phyloP scores from a whole-genome alignment of 2,329 filamentous ascomycete species.

The Volutella citrinella region DNA sequence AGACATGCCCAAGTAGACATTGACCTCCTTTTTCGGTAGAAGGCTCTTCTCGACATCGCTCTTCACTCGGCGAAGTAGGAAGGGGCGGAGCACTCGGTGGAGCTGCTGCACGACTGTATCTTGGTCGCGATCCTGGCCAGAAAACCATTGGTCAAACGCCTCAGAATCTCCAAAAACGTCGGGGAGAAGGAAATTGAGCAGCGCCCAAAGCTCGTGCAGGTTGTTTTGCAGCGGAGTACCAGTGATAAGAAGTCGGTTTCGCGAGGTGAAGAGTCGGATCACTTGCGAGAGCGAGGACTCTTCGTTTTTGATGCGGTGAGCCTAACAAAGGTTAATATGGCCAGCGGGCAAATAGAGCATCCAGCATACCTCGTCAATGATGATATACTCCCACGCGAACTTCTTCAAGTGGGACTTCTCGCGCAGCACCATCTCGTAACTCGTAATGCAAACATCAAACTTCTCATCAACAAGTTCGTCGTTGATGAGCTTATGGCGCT shows the following conservation, averaged over 20 bases:
- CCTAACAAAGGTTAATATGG: too few relatives aligned
- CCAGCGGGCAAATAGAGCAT: too few relatives aligned
- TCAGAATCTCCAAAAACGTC: slow-evolving; percentile 97
- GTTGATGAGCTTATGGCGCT: slow-evolving; percentile 83
- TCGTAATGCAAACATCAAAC: slow-evolving; percentile 97
- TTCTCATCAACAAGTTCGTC: slow-evolving; percentile 90
- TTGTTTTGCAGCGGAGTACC: slow-evolving; percentile 98
- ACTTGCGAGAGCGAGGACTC: slow-evolving; percentile 96
- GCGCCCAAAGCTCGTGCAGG: slow-evolving; percentile 93
- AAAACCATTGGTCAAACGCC: slow-evolving; percentile 98
- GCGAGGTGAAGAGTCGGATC: slow-evolving; percentile 91
- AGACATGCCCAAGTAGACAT: slow-evolving; percentile 96
- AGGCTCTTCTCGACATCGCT: slow-evolving; percentile 97
- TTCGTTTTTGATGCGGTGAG: slow-evolving; percentile 99
- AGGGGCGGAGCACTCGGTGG: slow-evolving; percentile 87
- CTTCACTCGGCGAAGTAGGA: slow-evolving; percentile 93
- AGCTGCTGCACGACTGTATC: slow-evolving; percentile 95
- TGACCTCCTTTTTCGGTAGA: slow-evolving; percentile 94
- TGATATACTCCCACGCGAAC: slow-evolving; percentile 99
- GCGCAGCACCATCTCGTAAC: slow-evolving; percentile 97
- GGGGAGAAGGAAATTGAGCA: slow-evolving; percentile 95
- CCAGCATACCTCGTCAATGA: slow-evolving; percentile 75
- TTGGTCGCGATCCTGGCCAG: slow-evolving; percentile 82
- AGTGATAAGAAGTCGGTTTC: slow-evolving; percentile 92
- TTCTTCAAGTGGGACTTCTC: slow-evolving; percentile 95